Evolutionary conservation across 495 filamentous ascomycete species (phyloP).

Genomic region (Thermothielavioides terrestris): DNA sequence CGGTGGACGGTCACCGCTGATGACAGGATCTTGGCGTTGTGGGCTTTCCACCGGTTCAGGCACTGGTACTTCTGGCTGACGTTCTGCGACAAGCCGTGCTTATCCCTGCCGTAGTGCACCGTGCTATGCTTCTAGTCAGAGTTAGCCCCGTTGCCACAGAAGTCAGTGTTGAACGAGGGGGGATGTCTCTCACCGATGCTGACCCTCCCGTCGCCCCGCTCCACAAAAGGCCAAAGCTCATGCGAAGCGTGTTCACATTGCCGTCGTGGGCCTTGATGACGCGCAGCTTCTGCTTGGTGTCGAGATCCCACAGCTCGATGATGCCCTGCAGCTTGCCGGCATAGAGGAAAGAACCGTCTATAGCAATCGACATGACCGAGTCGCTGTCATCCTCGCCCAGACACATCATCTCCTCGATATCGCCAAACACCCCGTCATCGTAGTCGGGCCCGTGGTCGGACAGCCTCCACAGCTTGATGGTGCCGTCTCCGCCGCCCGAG

Average conservation of each 20-base stretch:
- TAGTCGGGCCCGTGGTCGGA: constrained; percentile 29
- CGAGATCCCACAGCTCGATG: constrained; percentile 92
- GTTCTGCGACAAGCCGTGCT: constrained; percentile 45
- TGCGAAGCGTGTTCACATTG: constrained; percentile 76
- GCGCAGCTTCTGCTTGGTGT: constrained; percentile 83
- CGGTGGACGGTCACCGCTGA: constrained; percentile 63
- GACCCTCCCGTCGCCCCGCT: constrained; percentile 72
- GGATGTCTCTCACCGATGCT: constrained; percentile 54
- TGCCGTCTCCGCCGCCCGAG: constrained; percentile 88
- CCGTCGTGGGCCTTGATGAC: constrained; percentile 70
- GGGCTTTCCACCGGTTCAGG: constrained; percentile 73
- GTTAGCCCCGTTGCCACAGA: too few relatives aligned
- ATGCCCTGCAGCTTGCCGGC: constrained; percentile 83
- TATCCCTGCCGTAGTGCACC: constrained; percentile 45
- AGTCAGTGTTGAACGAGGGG: not conserved
- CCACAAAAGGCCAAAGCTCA: constrained; percentile 77
- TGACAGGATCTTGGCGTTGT: constrained; percentile 79
- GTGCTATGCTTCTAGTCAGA: constrained; percentile 56
- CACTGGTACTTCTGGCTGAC: constrained; percentile 87
- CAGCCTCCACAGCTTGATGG: constrained; percentile 82
- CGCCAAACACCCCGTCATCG: constrained; percentile 34
- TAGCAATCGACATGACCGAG: constrained; percentile 70
- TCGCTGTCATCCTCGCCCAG: constrained; percentile 74
- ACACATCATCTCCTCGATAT: constrained; percentile 50
- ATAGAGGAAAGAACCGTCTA: constrained; percentile 85